These are phyloP conservation scores for Bonnemaisonia californica DNA, from an alignment of 31 red algal species.

Conservation along the genomic window DNA sequence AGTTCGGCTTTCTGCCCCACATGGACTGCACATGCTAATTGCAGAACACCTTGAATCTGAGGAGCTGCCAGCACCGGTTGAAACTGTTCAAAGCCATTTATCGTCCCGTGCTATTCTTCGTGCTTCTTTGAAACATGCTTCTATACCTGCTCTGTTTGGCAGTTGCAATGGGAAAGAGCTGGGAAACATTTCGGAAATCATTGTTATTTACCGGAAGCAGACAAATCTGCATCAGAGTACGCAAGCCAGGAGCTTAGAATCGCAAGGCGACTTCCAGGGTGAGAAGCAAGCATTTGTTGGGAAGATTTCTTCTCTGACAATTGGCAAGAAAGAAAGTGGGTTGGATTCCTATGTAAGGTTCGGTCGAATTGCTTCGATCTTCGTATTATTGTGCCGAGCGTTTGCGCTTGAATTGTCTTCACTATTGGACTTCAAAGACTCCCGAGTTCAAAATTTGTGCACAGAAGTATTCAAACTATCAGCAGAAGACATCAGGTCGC, in stretches of 20 bases:
- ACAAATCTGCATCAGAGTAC: not conserved
- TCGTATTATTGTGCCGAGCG: slow-evolving; percentile 42
- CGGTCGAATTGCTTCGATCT: slow-evolving; percentile 50
- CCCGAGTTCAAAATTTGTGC: not conserved
- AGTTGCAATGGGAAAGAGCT: not conserved
- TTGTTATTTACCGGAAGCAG: not conserved
- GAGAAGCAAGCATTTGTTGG: slow-evolving; percentile 33
- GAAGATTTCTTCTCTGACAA: slow-evolving; percentile 30
- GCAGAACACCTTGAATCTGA: not conserved
- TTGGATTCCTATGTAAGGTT: slow-evolving; percentile 39
- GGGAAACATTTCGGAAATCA: not conserved
- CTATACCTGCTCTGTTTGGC: not conserved
- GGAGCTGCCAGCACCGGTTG: not conserved
- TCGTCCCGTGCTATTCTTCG: not conserved
- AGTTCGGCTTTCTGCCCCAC: slow-evolving; percentile 9
- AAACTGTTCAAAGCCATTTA: not conserved
- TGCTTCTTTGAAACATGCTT: not conserved
- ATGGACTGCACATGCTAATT: not conserved
- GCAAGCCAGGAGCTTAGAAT: not conserved
- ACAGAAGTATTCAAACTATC: not conserved
- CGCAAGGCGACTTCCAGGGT: not conserved
- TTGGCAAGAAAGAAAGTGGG: slow-evolving; percentile 23
- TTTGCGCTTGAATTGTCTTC: slow-evolving; percentile 20
- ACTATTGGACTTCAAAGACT: not conserved
- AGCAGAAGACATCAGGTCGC: not conserved